A percentile compares a stretch with the other conserved stretches of the same genome.
Conservation (phyloP, 176 grass and related monocot genomes). For the Carex parvula region DNA sequence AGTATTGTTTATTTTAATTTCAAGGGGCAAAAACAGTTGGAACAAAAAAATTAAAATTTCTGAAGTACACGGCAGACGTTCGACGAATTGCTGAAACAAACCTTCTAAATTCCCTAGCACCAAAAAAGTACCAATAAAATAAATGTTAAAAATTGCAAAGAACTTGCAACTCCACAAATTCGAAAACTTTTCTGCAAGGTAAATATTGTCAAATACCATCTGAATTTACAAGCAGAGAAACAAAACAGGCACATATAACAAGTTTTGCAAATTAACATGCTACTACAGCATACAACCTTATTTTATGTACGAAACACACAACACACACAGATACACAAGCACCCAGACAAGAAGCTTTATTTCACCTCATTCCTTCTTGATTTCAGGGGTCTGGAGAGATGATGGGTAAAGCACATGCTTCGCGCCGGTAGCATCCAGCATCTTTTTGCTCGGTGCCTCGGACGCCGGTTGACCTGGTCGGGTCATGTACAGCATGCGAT, state of each 20-base stretch:
- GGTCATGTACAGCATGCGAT: constrained; percentile 43
- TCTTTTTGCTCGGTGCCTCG: constrained; percentile 34
- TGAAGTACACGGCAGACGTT: background rate
- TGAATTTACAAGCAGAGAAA: background rate
- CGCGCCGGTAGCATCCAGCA: constrained; percentile 34
- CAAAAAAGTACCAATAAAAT: background rate
- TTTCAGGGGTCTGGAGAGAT: constrained; percentile 36
- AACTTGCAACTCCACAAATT: background rate
- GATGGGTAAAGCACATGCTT: constrained; percentile 50
- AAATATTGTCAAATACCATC: background rate
- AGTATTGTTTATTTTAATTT: too few relatives aligned
- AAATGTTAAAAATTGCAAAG: background rate
- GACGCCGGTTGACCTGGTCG: background rate
- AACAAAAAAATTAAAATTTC: too few relatives aligned
- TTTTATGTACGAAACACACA: background rate
- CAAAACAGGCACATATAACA: background rate
- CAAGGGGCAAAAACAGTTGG: too few relatives aligned
- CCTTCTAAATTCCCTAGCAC: background rate
- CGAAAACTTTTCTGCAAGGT: background rate
- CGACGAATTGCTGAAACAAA: background rate
- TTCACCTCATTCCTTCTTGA: constrained; percentile 36
- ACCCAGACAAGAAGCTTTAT: background rate
- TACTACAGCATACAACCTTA: background rate
- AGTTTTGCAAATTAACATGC: background rate
- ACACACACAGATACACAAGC: background rate